Base-by-base conservation (phyloP, 257 asterid genomes). In the Lycium ferocissimum region DNA sequence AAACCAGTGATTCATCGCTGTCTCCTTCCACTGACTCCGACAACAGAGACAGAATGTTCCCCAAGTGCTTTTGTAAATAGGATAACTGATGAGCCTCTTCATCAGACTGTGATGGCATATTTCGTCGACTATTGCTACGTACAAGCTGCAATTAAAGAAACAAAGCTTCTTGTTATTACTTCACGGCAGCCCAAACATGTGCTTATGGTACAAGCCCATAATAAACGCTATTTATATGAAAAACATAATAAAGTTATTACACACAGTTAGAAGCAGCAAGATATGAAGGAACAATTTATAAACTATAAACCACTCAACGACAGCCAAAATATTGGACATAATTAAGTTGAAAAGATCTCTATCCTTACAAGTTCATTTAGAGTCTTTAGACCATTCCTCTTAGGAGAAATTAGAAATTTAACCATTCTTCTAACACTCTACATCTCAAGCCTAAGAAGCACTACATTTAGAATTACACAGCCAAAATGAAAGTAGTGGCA, bases 1-100 rank as follows among this genome's bases (percentile, higher is more conserved):
- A 88, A 85, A 94, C 99, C 94, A 89, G 86, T 87, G 93, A 87
- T 18, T 93, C 98, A 73, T 93, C 94, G 15, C 90, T 96, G 85
- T 93, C 97, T 65, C 91, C 96, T 86, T 93, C 97, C 4, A 88
- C 88, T 15, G 94, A 53, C 86, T 95, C 94, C 9, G 98, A 93
- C 91, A 95, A 86, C 88, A 95, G 99, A 75, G 98, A 92, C 15
- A 95, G 87, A 88, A 94, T 92, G 89, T 93, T 93, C 76, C 94
- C 92, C 3, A 93, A 79, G 91, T 95, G 99, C 86, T 93, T 94
- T 83, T 95, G 98, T 91, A 95, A 90, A 90, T 95, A 95, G 81
- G 98, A 95, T 54, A 95, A 90, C 92, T 95, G 99, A 83, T 95
- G 99, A 35, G 98, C 98, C 90, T 95, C 97, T 85, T 94, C 99